Conservation (phyloP, 306 rosid species). For the Macrotyloma uniflorum region DNA sequence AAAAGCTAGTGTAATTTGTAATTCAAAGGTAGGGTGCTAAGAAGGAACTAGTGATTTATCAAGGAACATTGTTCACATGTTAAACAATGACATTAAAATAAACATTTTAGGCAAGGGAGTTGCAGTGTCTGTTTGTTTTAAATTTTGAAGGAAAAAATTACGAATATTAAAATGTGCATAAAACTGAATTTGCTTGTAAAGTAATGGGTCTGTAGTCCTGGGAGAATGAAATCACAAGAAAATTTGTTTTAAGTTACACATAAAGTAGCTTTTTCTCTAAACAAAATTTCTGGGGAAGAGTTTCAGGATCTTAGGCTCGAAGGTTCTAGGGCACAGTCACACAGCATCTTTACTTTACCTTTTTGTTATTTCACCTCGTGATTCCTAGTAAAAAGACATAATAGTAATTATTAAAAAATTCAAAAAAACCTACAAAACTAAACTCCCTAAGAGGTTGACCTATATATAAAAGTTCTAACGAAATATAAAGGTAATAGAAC, state of each 20-base stretch:
- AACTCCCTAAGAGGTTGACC: not conserved
- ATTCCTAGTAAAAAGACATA: conserved; percentile 2
- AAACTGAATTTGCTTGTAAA: not conserved
- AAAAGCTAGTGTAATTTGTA: no score
- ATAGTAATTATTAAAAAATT: not conserved
- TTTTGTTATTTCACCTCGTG: conserved; percentile 4
- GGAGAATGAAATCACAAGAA: not conserved
- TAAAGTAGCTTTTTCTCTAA: not conserved
- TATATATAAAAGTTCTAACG: not conserved
- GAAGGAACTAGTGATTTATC: no score
- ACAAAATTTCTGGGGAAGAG: not conserved
- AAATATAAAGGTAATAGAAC: not conserved
- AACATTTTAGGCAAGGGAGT: not conserved
- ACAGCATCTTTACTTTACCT: not conserved
- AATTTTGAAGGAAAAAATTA: not conserved
- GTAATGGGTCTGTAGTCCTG: not conserved
- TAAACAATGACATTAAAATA: no score
- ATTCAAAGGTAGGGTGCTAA: no score
- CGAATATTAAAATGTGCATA: no score
- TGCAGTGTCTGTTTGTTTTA: not conserved
- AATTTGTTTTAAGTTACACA: not conserved
- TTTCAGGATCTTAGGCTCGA: not conserved
- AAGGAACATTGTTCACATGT: no score
- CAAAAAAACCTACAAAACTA: not conserved
- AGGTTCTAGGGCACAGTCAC: not conserved